phyloP scores from a whole-genome alignment of 768 basidiomycete genomes.

The Saitozyma podzolica region DNA sequence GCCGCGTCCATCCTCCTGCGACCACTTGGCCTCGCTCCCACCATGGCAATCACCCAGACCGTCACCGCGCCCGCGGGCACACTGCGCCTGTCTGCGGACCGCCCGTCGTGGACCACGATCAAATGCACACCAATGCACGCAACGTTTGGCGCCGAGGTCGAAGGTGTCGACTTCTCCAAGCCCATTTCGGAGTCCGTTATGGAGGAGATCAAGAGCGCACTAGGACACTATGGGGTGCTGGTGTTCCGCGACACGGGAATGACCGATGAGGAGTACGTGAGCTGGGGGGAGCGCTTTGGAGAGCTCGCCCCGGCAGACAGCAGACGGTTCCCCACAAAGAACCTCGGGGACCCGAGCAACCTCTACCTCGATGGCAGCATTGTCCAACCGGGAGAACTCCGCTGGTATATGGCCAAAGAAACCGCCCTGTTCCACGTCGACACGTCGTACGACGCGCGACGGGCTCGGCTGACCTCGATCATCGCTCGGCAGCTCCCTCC shows the following conservation, averaged over 20 bases:
- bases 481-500: constrained; percentile 34
- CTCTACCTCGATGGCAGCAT: constrained; percentile 27
- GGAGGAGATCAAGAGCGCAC: constrained; percentile 34
- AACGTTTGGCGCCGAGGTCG: constrained; percentile 40
- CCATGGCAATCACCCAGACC: too few species aligned
- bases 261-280: constrained; percentile 40
- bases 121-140: constrained; percentile 36
- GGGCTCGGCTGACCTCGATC: constrained; percentile 24
- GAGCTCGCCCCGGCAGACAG: constrained; percentile 28
- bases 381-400: constrained; percentile 26
- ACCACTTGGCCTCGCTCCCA: too few species aligned
- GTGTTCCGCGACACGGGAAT: constrained; percentile 49
- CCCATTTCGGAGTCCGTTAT: constrained; percentile 21
- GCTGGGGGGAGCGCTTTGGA: constrained; percentile 35
- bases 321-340: constrained; percentile 21
- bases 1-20: too few species aligned
- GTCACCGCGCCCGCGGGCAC: too few species aligned
- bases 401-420: constrained; percentile 29
- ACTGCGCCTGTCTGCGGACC: too few species aligned
- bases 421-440: constrained; percentile 27
- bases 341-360: constrained; percentile 24
- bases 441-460: constrained; percentile 25
- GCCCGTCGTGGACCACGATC: neutral
- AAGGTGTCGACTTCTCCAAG: constrained; percentile 41
- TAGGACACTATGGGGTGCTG: constrained; percentile 41